Conservation (phyloP, 208 protist genomes). For the Leptomonas seymouri region DNA sequence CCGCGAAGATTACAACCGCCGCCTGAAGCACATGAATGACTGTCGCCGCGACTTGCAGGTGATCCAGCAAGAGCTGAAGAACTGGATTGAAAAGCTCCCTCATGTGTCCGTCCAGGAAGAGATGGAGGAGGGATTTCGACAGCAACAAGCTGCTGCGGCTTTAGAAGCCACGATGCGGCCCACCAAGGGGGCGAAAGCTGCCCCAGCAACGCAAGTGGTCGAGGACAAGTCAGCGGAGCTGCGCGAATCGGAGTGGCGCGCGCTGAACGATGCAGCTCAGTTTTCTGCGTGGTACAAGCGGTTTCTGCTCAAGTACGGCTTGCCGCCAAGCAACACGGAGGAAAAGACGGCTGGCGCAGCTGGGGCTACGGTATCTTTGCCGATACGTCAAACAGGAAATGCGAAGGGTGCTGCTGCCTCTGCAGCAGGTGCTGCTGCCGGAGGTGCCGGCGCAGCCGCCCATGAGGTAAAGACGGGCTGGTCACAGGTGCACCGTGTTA, state of each 20-base stretch:
- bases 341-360: conserved; percentile 1
- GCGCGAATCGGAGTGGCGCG: conserved; percentile 15
- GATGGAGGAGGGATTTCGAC: conserved; percentile 20
- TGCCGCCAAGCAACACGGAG: conserved; percentile 12
- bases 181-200: not conserved
- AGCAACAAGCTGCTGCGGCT: conserved; percentile 21
- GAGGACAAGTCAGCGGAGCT: not conserved
- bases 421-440: conserved; percentile 14
- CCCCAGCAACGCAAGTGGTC: not conserved
- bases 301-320: conserved; percentile 28
- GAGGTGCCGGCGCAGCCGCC: conserved; percentile 2
- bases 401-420: conserved; percentile 10
- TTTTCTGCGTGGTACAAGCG: conserved; percentile 34
- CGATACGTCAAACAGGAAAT: not conserved
- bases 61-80: conserved; percentile 25
- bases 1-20: conserved; percentile 71
- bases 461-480: conserved; percentile 18
- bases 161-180: conserved; percentile 21
- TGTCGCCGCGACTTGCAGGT: conserved; percentile 63
- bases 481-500: conserved; percentile 15
- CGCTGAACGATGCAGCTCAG: conserved; percentile 5
- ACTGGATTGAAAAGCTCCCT: conserved; percentile 26
- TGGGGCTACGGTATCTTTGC: not conserved
- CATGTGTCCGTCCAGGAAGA: conserved; percentile 27
- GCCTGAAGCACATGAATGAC: conserved; percentile 82